Percentiles rank a stretch among this genome's conserved stretches.
These are phyloP conservation scores for Ophiosphaerella herpotricha DNA, from an alignment of 2,329 filamentous ascomycete genomes.

Conservation along the genomic window DNA sequence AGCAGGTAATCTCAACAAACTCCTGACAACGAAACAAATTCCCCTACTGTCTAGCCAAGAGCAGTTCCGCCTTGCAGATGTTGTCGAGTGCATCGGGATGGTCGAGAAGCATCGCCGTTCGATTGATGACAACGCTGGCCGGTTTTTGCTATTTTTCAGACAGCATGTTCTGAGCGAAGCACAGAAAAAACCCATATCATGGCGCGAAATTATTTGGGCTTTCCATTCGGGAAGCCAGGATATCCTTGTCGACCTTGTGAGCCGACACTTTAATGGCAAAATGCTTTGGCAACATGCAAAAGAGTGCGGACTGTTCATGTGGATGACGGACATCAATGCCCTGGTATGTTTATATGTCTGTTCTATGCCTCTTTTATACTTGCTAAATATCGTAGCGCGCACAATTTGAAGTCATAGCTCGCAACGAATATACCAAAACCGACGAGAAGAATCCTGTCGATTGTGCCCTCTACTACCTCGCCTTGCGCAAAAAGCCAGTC, in stretches of 20 bases:
- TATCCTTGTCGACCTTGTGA: conserved; percentile 82
- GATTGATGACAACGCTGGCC: conserved; percentile 86
- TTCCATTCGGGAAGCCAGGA: conserved; percentile 87
- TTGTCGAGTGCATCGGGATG: conserved; percentile 80
- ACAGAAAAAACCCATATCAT: conserved; percentile 67
- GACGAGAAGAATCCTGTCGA: conserved; percentile 89
- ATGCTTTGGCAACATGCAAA: conserved; percentile 85
- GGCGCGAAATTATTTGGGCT: conserved; percentile 82
- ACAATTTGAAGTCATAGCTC: conserved; percentile 88
- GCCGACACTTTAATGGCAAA: conserved; percentile 75
- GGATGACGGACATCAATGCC: conserved; percentile 77
- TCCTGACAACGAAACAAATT: conserved; percentile 73
- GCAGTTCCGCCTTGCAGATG: conserved; percentile 83
- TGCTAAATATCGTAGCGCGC: conserved; percentile 55
- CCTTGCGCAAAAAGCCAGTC: conserved; percentile 86
- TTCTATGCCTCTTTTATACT: no score
- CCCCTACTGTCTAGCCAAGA: conserved; percentile 82
- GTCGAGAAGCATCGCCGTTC: conserved; percentile 87
- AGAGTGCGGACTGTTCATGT: conserved; percentile 92
- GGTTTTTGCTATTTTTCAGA: conserved; percentile 86
- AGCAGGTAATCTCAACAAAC: conserved; percentile 73
- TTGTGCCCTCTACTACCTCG: conserved; percentile 89
- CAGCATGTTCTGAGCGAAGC: conserved; percentile 73
- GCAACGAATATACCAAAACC: conserved; percentile 88
- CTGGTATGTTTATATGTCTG: conserved; percentile 62